These are phyloP conservation scores for Trichophyton equinum DNA, from an alignment of 2,329 filamentous ascomycete genomes.

Conservation along the genomic window DNA sequence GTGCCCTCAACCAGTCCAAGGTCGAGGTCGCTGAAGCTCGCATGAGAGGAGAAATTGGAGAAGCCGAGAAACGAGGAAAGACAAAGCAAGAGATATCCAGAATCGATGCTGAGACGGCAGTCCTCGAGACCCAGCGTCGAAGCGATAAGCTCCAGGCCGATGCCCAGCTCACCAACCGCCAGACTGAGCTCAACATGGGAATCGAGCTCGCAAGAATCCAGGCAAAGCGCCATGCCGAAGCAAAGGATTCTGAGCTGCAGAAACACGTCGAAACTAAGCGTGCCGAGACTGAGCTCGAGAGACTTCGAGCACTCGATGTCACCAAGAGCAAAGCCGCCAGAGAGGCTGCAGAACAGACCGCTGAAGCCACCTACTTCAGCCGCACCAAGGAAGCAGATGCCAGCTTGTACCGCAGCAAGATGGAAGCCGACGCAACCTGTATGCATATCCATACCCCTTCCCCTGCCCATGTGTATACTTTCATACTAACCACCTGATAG, in stretches of 20 bases:
- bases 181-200: conserved; percentile 59
- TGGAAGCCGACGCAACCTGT: conserved; percentile 30
- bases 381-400: conserved; percentile 44
- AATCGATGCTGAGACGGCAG: conserved; percentile 74
- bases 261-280: conserved; percentile 64
- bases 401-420: conserved; percentile 26
- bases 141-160: conserved; percentile 69
- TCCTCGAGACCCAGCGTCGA: conserved; percentile 72
- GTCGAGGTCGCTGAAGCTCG: conserved; percentile 47
- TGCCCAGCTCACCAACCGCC: conserved; percentile 58
- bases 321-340: conserved; percentile 53
- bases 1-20: conserved; percentile 67
- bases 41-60: conserved; percentile 49
- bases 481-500: conserved; percentile 8
- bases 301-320: conserved; percentile 63
- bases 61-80: conserved; percentile 64
- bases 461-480: conserved; percentile 2
- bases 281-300: conserved; percentile 67
- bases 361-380: conserved; percentile 39
- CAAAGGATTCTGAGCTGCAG: conserved; percentile 67
- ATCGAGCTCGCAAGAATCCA: conserved; percentile 65
- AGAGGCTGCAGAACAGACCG: conserved; percentile 32
- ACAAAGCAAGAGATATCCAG: conserved; percentile 79
- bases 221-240: conserved; percentile 60
- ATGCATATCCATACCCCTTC: conserved; percentile 8